Base-by-base conservation (phyloP, 2,329 filamentous ascomycete species). In the Beauveria sp. region DNA sequence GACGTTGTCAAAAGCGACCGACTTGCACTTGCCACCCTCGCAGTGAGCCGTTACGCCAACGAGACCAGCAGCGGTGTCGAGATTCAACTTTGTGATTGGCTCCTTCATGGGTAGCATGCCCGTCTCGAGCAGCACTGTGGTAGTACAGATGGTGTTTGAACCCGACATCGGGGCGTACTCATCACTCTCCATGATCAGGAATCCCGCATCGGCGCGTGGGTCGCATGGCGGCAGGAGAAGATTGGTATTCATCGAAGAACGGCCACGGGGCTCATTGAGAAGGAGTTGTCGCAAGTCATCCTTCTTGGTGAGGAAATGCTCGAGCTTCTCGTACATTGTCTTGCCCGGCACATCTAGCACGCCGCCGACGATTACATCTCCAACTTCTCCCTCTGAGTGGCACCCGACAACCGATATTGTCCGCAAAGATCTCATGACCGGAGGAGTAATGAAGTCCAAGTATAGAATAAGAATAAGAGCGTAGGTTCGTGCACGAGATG, bases 321-420 rank as follows among this genome's bases (percentile, higher is more conserved):
- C 65, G 20, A 81, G 66, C 64, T 81, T 81, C 4, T 80, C 77
- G 62, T 72, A 77, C 78, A 81, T 80, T 20, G 75, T 79, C 38
- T 73, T 73, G 12, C 73, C 75, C 1, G 71, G 67, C 1, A 73
- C 70, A 40, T 81, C 77, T 1, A 77, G 70, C 3, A 81, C 76
- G 20, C 78, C 79, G 18, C 78, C 77, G 12, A 75, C 72, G 51
- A 81, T 74, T 14, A 81, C 79, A 65, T 82, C 79, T 55, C 79
- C 76, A 0, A 80, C 76, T 66, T 75, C 73, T 56, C 77, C 77
- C 63, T 73, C 75, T 14, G 73, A 71, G 47, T 77, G 76, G 62
- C 70, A 71, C 42, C 72, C 70, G 5, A 77, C 71, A 14, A 75
- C 64, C 7, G 66, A 67, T 16, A 73, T 63, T 3, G 67, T 69